These are phyloP conservation scores for Asclepias syriaca DNA, from an alignment of 257 asterid genomes.

Conservation along the genomic window DNA sequence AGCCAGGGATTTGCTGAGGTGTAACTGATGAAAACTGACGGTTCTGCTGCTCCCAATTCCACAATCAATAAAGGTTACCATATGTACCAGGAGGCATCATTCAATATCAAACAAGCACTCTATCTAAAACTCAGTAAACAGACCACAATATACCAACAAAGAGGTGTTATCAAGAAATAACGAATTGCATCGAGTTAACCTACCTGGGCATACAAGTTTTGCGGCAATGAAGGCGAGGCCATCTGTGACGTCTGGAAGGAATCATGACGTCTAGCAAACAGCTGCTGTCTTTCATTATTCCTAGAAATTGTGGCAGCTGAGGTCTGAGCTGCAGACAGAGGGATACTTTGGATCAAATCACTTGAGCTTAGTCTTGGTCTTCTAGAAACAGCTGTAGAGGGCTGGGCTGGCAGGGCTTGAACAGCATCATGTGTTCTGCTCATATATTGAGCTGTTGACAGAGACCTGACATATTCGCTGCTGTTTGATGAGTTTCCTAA, in stretches of 20 bases:
- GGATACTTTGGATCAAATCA: conserved; percentile 17
- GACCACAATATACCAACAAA: neutral
- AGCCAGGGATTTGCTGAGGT: conserved; percentile 30
- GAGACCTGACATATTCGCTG: conserved; percentile 45
- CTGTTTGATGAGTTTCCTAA: conserved; percentile 27
- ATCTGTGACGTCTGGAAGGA: conserved; percentile 25
- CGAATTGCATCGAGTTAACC: neutral
- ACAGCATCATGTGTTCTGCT: conserved; percentile 47
- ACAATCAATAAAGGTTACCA: conserved; percentile 7
- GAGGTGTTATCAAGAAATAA: neutral
- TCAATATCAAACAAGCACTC: neutral
- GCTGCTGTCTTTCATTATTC: conserved; percentile 24
- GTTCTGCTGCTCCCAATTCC: conserved; percentile 30
- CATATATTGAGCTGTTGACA: conserved; percentile 33
- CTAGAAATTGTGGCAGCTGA: conserved; percentile 23
- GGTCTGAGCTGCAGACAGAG: conserved; percentile 39
- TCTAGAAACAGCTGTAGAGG: conserved; percentile 30
- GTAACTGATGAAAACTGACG: conserved; percentile 18
- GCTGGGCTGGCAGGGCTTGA: conserved; percentile 68
- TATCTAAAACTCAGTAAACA: neutral
- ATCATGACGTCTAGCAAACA: conserved; percentile 17
- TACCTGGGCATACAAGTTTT: conserved; percentile 35
- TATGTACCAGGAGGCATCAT: neutral
- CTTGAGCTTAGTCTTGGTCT: conserved; percentile 23
- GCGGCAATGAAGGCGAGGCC: conserved; percentile 34